Evolutionary conservation across 345 rosid genomes (phyloP), one percentile per base, ranked within the genome.

Genomic region (Murraya paniculata): DNA sequence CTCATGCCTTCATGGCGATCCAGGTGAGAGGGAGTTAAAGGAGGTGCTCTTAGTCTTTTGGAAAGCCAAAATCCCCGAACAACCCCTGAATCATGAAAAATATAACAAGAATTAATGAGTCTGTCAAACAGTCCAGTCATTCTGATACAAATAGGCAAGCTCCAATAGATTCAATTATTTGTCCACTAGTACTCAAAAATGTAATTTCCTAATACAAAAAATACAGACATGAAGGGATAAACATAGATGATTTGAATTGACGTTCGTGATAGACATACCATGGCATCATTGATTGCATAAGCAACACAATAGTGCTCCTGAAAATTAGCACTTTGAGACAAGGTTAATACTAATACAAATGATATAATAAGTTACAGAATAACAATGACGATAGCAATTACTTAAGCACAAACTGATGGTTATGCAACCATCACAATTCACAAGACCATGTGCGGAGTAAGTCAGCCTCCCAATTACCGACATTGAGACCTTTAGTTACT

Each of bases 291-390:
- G 82, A 96, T 90, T 76, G 97, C 98, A 82, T 82, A 87, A 48
- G 95, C 84, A 70, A 94, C 97, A 53, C 98, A 96, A 82, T 92
- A 92, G 68, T 90, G 97, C 79, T 92, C 91, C 97, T 89, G 93
- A 80, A 90, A 89, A 83, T 41, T 69, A 77, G 79, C 80, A 87
- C 30, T 48, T 39, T 18, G 19, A 59, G 67, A 81, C 57, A 74
- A 79, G 57, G 39, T 76, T 57, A 77, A 59, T 25, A 66, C 73
- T 21, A 14, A 31, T 7, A 21, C 11, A 2, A 45, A 25, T 16
- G 11, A 24, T 50, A 35, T 8, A 1, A 24, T 38, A 59, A 61
- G 41, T 27, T 18, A 19, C 30, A 18, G 4, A 24, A 48, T 21
- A 28, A 18, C 0, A 0, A 33, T 4, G 9, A 16, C 27, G 2